Evolutionary conservation across 805 yeast genomes (phyloP).

Genomic region (Yamadazyma insecticola): DNA sequence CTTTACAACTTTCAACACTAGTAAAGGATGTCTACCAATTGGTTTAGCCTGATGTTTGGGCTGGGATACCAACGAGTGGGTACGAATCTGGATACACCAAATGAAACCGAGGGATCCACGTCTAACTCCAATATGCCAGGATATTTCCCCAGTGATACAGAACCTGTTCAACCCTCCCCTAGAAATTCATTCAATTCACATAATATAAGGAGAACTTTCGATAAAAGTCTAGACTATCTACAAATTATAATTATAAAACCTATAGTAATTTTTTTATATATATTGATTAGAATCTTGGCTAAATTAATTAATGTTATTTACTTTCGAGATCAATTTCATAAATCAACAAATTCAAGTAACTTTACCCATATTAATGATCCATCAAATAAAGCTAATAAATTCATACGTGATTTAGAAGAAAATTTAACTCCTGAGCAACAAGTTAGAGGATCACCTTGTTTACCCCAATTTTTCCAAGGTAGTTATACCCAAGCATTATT

Average conservation of each 20-base stretch:
- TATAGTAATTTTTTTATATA: slow-evolving; percentile 16
- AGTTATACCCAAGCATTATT: slow-evolving; percentile 79
- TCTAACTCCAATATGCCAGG: slow-evolving; percentile 15
- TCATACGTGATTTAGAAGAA: slow-evolving; percentile 50
- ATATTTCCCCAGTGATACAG: slow-evolving; percentile 15
- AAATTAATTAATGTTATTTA: slow-evolving; percentile 20
- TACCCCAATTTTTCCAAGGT: slow-evolving; percentile 57
- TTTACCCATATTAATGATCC: slow-evolving; percentile 45
- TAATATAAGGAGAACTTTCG: slow-evolving; percentile 5
- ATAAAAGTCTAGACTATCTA: slow-evolving; percentile 5
- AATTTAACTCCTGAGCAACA: slow-evolving; percentile 11
- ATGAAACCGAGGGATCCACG: no score
- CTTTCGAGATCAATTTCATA: slow-evolving; percentile 16
- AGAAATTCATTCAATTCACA: slow-evolving; percentile 16
- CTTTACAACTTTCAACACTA: no score
- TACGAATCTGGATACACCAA: slow-evolving; percentile 2
- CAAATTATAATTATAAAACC: slow-evolving; percentile 20
- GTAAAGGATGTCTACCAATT: no score
- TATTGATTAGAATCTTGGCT: slow-evolving; percentile 19
- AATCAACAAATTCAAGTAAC: slow-evolving; percentile 4
- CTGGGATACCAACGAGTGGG: slow-evolving; percentile 7
- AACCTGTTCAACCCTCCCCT: slow-evolving; percentile 6
- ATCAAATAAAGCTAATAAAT: slow-evolving; percentile 47
- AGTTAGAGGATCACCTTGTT: no score
- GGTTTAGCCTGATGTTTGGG: no score